A percentile compares a stretch with the other conserved stretches of the same genome.
Conservation (phyloP, 2,329 filamentous ascomycete genomes). For the Colletotrichum sojae region DNA sequence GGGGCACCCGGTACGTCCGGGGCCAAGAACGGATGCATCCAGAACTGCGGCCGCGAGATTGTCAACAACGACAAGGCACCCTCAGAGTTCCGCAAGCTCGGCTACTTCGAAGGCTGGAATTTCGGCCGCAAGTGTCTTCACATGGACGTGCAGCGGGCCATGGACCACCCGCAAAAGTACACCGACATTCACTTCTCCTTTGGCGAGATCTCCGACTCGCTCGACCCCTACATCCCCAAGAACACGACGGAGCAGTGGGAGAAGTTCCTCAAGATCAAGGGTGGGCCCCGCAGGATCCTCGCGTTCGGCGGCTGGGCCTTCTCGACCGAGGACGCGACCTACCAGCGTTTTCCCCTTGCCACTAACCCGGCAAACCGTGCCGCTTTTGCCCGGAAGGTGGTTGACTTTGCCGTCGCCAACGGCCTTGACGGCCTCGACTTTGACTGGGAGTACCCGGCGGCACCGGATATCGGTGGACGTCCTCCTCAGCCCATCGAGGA, state of each 20-base stretch:
- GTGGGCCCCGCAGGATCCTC: constrained; percentile 42
- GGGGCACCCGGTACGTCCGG: no score
- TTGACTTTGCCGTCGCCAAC: constrained; percentile 57
- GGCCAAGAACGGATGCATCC: no score
- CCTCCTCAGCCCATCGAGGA: constrained; percentile 28
- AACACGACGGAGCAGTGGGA: no score
- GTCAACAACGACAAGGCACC: no score
- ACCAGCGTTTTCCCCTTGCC: constrained; percentile 53
- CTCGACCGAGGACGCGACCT: constrained; percentile 54
- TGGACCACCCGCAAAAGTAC: no score
- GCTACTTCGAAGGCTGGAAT: no score
- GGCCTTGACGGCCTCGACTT: constrained; percentile 57
- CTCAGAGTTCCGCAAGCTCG: no score
- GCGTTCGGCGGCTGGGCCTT: constrained; percentile 62
- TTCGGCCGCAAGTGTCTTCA: no score
- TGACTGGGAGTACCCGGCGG: constrained; percentile 62
- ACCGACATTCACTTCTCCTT: no score
- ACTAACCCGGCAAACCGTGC: constrained; percentile 49
- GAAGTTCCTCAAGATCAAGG: no score
- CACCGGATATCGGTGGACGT: constrained; percentile 44
- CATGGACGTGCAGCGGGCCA: no score
- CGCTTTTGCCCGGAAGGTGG: constrained; percentile 53
- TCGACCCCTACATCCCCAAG: neutral
- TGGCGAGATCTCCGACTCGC: neutral
- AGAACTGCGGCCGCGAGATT: no score